Conservation (phyloP, 139 green algal genomes). For the Coelastrella sp. region DNA sequence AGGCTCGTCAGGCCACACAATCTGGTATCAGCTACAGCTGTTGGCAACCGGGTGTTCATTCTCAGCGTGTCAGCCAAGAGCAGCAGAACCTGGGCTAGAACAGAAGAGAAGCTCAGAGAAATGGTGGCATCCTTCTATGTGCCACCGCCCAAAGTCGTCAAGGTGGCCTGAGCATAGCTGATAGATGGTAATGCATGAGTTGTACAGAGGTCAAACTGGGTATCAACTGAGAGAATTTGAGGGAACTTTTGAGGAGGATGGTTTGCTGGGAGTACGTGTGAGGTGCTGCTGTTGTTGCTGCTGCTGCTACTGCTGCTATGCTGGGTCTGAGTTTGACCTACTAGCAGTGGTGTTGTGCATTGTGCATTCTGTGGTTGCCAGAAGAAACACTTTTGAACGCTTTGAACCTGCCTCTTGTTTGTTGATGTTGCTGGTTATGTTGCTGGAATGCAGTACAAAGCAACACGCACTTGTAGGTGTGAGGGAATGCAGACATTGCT, state of each 20-base stretch:
- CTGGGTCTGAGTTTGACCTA: not conserved
- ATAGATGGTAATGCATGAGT: too few relatives aligned
- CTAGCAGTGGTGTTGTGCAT: not conserved
- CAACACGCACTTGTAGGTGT: too few relatives aligned
- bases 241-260: too few relatives aligned
- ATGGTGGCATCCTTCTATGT: constrained; percentile 69
- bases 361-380: not conserved
- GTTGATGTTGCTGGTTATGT: too few relatives aligned
- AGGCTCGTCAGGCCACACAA: constrained; percentile 40
- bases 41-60: constrained; percentile 89
- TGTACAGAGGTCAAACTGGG: too few relatives aligned
- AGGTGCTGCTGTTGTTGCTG: not conserved
- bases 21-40: constrained; percentile 79
- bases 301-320: not conserved
- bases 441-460: too few relatives aligned
- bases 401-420: too few relatives aligned
- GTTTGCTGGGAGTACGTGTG: not conserved
- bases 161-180: not conserved
- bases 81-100: constrained; percentile 78
- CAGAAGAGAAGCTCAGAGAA: constrained; percentile 31
- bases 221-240: too few relatives aligned
- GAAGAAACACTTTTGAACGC: not conserved
- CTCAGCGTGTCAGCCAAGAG: constrained; percentile 69
- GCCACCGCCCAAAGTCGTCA: constrained; percentile 6
- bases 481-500: too few relatives aligned